phyloP scores from a whole-genome alignment of 257 asterid genomes.

The Striga asiatica region DNA sequence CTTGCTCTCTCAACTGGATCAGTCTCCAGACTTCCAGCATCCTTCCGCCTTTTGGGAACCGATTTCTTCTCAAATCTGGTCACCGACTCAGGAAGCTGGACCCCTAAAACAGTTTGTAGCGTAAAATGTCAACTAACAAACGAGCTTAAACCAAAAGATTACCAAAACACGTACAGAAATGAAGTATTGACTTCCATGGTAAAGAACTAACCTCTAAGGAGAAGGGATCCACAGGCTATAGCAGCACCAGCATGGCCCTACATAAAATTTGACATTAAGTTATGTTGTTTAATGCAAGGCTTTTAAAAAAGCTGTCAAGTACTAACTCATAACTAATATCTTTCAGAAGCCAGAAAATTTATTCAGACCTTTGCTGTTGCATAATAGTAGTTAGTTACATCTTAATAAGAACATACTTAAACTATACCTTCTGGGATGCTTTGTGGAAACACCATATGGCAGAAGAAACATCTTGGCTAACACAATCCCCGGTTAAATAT shows the following conservation, averaged over 20 bases:
- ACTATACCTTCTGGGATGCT: conserved; percentile 87
- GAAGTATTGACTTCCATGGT: not conserved
- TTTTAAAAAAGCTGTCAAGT: conserved; percentile 6
- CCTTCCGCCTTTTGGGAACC: conserved; percentile 23
- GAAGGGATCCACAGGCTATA: conserved; percentile 83
- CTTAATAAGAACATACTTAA: conserved; percentile 7
- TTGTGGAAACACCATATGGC: conserved; percentile 97
- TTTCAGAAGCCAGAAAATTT: not conserved
- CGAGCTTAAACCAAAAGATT: no score
- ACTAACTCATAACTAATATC: not conserved
- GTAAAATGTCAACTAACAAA: not conserved
- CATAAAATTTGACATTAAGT: conserved; percentile 8
- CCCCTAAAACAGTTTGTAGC: conserved; percentile 34
- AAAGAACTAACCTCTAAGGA: conserved; percentile 47
- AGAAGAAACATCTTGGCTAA: conserved; percentile 63
- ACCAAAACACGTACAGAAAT: not conserved
- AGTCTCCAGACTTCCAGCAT: conserved; percentile 11
- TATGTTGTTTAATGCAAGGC: not conserved
- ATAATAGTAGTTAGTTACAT: conserved; percentile 1
- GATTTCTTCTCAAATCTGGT: conserved; percentile 42
- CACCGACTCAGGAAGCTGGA: conserved; percentile 55
- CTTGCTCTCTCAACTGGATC: conserved; percentile 69
- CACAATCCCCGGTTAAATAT: conserved; percentile 93
- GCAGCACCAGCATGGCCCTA: conserved; percentile 95
- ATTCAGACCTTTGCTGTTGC: conserved; percentile 1